Evolutionary conservation across 345 rosid species (phyloP), one percentile per base, ranked within the genome.

Genomic region (Eucalyptus albens): DNA sequence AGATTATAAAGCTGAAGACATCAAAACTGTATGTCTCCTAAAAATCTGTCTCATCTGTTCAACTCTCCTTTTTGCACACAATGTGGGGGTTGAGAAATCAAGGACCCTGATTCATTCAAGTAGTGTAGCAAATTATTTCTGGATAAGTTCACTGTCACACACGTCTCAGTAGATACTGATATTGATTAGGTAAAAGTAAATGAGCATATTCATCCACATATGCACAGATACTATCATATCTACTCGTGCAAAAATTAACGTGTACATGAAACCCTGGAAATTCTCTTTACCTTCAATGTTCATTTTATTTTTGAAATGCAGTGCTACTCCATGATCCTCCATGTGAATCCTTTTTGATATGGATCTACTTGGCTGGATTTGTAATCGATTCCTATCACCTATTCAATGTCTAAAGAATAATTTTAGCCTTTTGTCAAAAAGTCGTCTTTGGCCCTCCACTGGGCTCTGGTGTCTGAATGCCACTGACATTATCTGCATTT

Each of bases 1-100:
- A 87, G 97, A 97, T 91, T 97, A 97, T 89, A 97, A 93, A 94
- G 89, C 91, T 65, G 99, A 97, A 94, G 93, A 95, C 89, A 94
- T 97, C 89, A 97, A 98, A 94, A 94, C 94, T 89, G 99, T 98
- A 93, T 44, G 94, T 89, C 53, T 86, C 87, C 91, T 91, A 31
- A 69, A 67, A 21, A 88, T 85, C 67, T 90, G 86, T 88, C 59
- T 92, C 86, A 21, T 42, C 85, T 81, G 49, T 69, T 77, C 27
- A 11, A 21, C 47, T 40, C 83, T 40, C 27, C 29, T 21, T 77
- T 77, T 11, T 77, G 47, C 15, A 77, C 47, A 40, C 27, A 77
- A 77, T 40, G 27, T 11, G 15, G 16, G 83, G 83, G 27, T 77
- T 77, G 47, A 77, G 29, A 53, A 53, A 77, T 77, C 83, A 11